Evolutionary conservation across 192 early-diverging fungal genomes (phyloP).

Genomic region (Coemansia sp.): DNA sequence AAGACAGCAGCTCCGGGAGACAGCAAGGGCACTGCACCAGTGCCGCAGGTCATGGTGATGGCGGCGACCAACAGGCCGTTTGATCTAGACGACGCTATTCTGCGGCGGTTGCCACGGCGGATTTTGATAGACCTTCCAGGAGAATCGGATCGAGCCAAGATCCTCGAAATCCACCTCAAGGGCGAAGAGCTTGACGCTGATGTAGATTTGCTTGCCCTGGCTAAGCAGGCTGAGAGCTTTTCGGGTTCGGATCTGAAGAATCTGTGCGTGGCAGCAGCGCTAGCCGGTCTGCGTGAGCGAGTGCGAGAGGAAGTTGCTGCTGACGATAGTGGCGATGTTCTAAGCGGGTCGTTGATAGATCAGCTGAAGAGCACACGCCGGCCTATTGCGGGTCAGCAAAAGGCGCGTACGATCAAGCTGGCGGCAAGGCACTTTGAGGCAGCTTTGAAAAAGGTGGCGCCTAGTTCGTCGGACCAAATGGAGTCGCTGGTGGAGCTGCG

Average conservation of each 20-base stretch:
- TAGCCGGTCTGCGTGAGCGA: slow-evolving; percentile 65
- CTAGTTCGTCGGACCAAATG: slow-evolving; percentile 90
- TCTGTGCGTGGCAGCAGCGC: slow-evolving; percentile 85
- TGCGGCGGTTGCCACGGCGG: slow-evolving; percentile 88
- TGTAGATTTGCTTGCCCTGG: slow-evolving; percentile 67
- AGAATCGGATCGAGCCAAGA: slow-evolving; percentile 71
- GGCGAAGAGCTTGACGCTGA: slow-evolving; percentile 72
- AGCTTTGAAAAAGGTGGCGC: slow-evolving; percentile 83
- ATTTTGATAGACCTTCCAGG: slow-evolving; percentile 91
- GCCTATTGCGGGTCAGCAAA: not conserved
- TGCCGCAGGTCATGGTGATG: slow-evolving; percentile 76
- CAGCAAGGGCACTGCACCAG: slow-evolving; percentile 10
- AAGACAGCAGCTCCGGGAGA: slow-evolving; percentile 16
- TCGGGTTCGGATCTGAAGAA: slow-evolving; percentile 97
- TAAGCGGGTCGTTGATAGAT: slow-evolving; percentile 45
- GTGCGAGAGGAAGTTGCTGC: slow-evolving; percentile 53
- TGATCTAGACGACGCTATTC: slow-evolving; percentile 95
- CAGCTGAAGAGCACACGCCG: slow-evolving; percentile 31
- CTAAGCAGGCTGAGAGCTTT: slow-evolving; percentile 73
- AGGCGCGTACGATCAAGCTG: slow-evolving; percentile 18
- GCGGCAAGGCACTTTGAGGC: slow-evolving; percentile 74
- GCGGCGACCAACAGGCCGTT: slow-evolving; percentile 96
- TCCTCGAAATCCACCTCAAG: slow-evolving; percentile 74
- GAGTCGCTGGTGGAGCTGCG: slow-evolving; percentile 83
- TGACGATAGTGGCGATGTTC: slow-evolving; percentile 17